phyloP scores from a whole-genome alignment of 495 filamentous ascomycete species.

The Aspergillus heteromorphus region DNA sequence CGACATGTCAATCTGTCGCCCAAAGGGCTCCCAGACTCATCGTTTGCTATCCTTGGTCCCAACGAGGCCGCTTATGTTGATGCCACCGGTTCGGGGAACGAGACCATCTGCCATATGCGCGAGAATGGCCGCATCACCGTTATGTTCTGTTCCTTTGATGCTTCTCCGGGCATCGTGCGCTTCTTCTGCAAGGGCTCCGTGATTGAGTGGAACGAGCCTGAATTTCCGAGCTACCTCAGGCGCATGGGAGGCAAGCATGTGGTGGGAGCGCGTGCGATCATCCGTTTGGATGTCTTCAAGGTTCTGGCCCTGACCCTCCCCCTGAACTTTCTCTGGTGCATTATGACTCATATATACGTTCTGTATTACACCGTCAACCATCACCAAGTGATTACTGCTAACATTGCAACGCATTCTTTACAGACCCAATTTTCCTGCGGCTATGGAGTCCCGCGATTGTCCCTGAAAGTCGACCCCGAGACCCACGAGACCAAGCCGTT shows the following conservation, averaged over 20 bases:
- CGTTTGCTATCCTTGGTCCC: slow-evolving; percentile 54
- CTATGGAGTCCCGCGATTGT: slow-evolving; percentile 47
- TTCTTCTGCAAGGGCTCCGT: slow-evolving; percentile 65
- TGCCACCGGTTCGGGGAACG: slow-evolving; percentile 61
- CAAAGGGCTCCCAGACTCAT: slow-evolving; percentile 52
- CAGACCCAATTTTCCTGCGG: slow-evolving; percentile 56
- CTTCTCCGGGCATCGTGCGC: slow-evolving; percentile 59
- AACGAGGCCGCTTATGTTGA: slow-evolving; percentile 67
- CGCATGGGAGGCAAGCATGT: slow-evolving; percentile 26
- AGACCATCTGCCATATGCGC: slow-evolving; percentile 68
- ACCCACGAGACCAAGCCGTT: slow-evolving; percentile 17
- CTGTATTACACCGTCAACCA: neutral
- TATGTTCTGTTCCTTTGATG: slow-evolving; percentile 65
- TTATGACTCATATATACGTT: neutral
- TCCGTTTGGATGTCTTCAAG: slow-evolving; percentile 62
- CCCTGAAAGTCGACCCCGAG: slow-evolving; percentile 16
- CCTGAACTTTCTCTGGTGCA: neutral
- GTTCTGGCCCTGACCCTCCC: slow-evolving; percentile 29
- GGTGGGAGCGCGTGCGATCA: slow-evolving; percentile 54
- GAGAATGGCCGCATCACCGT: slow-evolving; percentile 71
- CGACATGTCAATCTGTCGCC: slow-evolving; percentile 65
- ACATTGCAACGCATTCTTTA: neutral
- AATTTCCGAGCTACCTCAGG: slow-evolving; percentile 15
- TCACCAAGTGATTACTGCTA: neutral
- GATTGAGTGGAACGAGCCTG: slow-evolving; percentile 48